Conservation (phyloP, 177 flowering plant species). For the Vitis hybrid region DNA sequence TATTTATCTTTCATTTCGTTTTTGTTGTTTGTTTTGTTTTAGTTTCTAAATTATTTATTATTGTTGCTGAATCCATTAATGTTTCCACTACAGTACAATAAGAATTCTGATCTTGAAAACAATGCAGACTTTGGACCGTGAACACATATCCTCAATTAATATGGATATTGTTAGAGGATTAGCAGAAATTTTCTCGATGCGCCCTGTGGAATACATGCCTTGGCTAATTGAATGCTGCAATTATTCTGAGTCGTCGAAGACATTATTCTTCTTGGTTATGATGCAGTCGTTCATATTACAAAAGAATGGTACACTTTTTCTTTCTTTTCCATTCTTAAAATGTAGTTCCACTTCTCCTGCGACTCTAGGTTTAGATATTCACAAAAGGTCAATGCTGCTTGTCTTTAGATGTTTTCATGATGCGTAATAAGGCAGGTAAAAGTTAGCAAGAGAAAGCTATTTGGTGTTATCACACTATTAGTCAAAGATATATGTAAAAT, state of each 20-base stretch:
- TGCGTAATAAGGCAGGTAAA: too few relatives aligned
- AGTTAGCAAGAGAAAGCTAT: too few relatives aligned
- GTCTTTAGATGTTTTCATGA: too few relatives aligned
- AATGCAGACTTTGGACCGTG: constrained; percentile 46
- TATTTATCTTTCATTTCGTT: neutral
- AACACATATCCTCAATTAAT: constrained; percentile 43
- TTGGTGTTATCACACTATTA: too few relatives aligned
- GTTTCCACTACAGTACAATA: constrained; percentile 2
- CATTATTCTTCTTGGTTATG: constrained; percentile 58
- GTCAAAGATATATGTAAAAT: too few relatives aligned
- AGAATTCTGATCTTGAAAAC: constrained; percentile 14
- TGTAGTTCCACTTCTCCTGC: too few relatives aligned
- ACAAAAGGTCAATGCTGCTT: too few relatives aligned
- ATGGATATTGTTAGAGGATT: constrained; percentile 48
- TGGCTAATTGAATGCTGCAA: constrained; percentile 60
- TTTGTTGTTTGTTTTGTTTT: neutral
- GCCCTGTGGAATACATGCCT: constrained; percentile 48
- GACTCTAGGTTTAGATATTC: too few relatives aligned
- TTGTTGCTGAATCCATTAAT: neutral
- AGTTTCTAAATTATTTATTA: neutral
- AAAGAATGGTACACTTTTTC: constrained; percentile 35
- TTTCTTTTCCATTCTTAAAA: neutral
- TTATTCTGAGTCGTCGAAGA: constrained; percentile 48
- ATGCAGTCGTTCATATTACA: constrained; percentile 49
- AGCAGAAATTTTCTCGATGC: constrained; percentile 42